These are phyloP conservation scores for Pestalotiopsis sp. DNA, from an alignment of 2,329 filamentous ascomycete genomes.

Conservation along the genomic window DNA sequence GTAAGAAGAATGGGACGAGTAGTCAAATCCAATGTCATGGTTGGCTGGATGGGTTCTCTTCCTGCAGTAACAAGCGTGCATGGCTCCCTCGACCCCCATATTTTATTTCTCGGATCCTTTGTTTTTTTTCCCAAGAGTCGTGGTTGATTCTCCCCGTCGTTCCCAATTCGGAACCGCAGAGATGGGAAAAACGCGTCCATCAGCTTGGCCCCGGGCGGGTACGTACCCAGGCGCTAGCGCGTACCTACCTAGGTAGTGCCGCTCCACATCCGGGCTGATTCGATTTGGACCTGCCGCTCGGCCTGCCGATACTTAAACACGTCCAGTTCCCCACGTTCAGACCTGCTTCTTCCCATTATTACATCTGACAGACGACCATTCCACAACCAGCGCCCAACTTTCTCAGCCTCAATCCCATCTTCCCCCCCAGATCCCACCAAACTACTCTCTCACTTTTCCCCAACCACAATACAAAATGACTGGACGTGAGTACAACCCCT, in stretches of 20 bases:
- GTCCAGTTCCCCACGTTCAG: conserved; percentile 20
- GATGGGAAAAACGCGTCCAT: too few relatives aligned
- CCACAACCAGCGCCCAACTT: conserved; percentile 19
- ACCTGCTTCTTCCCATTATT: conserved; percentile 12
- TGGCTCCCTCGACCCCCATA: background rate
- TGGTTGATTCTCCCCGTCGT: background rate
- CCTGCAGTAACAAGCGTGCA: background rate
- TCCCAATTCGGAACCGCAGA: conserved; percentile 4
- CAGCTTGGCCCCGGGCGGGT: too few relatives aligned
- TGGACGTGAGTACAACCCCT: conserved; percentile 32
- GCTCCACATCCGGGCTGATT: conserved; percentile 30
- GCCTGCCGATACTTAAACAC: conserved; percentile 20
- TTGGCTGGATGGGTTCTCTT: background rate
- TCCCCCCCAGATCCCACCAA: conserved; percentile 14
- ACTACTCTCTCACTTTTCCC: conserved; percentile 15
- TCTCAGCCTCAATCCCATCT: conserved; percentile 21
- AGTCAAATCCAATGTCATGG: conserved; percentile 1
- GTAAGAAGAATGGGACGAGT: background rate
- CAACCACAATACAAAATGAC: conserved; percentile 29
- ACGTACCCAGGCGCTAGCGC: background rate
- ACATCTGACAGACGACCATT: conserved; percentile 17
- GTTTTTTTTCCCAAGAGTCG: background rate
- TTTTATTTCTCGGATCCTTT: background rate
- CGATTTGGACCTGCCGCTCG: conserved; percentile 29
- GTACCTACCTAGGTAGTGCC: background rate